Evolutionary conservation across 2,329 filamentous ascomycete genomes (phyloP).

Genomic region (Parastagonospora nodorum): DNA sequence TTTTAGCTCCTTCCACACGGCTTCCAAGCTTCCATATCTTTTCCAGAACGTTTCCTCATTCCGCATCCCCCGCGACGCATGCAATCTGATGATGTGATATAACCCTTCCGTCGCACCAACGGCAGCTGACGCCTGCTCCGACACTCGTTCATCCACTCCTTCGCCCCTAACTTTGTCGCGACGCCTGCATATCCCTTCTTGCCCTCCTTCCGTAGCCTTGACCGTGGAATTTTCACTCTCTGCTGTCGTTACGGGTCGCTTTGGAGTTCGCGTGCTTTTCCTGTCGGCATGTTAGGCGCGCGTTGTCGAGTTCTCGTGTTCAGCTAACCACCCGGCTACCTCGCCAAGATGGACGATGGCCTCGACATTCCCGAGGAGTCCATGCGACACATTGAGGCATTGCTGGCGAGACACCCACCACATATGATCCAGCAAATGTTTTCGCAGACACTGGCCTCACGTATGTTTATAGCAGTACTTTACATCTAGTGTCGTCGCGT

Average conservation of each 20-base stretch:
- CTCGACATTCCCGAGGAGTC: conserved; percentile 45
- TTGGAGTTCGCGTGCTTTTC: background rate
- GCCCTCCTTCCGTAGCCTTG: conserved; percentile 23
- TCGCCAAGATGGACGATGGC: conserved; percentile 39
- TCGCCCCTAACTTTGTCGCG: conserved; percentile 25
- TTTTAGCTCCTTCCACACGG: conserved; percentile 44
- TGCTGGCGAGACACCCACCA: conserved; percentile 43
- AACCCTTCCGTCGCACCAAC: conserved; percentile 43
- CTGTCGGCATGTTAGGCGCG: conserved; percentile 25
- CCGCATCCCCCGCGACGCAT: conserved; percentile 39
- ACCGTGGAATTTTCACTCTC: conserved; percentile 1
- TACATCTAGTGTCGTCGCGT: background rate
- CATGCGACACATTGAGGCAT: conserved; percentile 44
- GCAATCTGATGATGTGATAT: conserved; percentile 44
- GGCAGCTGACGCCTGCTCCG: conserved; percentile 36
- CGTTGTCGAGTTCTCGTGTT: conserved; percentile 7
- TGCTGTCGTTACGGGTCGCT: conserved; percentile 5
- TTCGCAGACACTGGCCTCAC: conserved; percentile 41
- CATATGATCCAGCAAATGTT: conserved; percentile 46
- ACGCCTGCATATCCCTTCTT: conserved; percentile 24
- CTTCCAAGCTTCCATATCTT: conserved; percentile 23
- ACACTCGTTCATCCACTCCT: conserved; percentile 41
- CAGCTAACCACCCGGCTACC: conserved; percentile 14
- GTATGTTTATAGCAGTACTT: conserved; percentile 24
- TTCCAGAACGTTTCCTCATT: conserved; percentile 42